Base-by-base conservation (phyloP, 371 early-diverging fungal species). In the Mortierella sp. region DNA sequence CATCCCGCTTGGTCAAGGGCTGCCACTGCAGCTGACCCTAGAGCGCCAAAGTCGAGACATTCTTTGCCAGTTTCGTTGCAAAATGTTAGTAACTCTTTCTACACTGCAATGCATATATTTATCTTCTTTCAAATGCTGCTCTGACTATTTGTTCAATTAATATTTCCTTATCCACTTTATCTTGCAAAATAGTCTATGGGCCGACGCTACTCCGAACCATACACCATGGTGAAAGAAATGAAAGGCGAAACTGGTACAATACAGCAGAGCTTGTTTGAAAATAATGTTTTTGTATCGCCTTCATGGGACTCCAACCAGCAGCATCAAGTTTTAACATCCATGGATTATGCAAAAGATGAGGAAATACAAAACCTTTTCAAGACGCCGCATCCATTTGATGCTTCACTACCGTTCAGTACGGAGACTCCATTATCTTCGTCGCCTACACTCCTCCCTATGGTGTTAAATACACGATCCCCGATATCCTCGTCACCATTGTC, bases 1-100 rank as follows among this genome's bases (percentile, higher is more conserved):
- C 68, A 68, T 23, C 54, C 43, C 5, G 31, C 78, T 17, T 77
- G 78, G 78, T 67, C 68, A 22, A 59, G 66, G 6, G 26, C 35
- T 9, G 4, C 32, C 32, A 2, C 35, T 10, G n/a, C 58, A 32
- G 35, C n/a, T 8, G 35, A 19, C n/a, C 22, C 35, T n/a, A 8
- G 12, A 34, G 3, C 29, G 15, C 29, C 53, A 28, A 53, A 19
- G 13, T 28, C 53, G 15, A 23, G 53, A 28, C 53, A 23, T 2
- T 35, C 51, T 19, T 37, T 68, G 49, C 56, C 62, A 4, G 1
- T 22, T 19, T 40, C 61, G 2, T 17, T 56, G 17, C 69, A 61
- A 42, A 62, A 59, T 29, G 69, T 68, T 9, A 54, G 69, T 59
- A 49, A 29, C 28, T 15, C n/a, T 35, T 54, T 26, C 29, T 42